These are phyloP conservation scores for Gaeumannomyces sp. DNA, from an alignment of 2,329 filamentous ascomycete species.

Conservation along the genomic window DNA sequence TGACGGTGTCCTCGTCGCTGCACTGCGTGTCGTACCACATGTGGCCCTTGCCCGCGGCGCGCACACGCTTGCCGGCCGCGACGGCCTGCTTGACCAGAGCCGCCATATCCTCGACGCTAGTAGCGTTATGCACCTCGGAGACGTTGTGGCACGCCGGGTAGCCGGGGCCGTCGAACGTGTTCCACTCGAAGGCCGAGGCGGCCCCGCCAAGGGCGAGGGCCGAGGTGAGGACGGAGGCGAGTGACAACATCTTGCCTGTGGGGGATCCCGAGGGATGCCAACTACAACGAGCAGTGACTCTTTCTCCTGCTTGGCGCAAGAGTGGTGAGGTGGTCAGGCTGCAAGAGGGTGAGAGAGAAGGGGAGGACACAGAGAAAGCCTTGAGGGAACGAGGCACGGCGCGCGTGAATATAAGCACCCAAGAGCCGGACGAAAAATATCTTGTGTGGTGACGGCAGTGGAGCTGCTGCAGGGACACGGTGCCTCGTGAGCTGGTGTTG, in stretches of 20 bases:
- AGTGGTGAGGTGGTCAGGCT: neutral
- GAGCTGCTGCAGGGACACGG: neutral
- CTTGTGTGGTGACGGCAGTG: neutral
- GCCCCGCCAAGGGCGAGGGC: neutral
- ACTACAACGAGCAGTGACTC: neutral
- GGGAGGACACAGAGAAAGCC: neutral
- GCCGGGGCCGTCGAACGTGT: slow-evolving; percentile 44
- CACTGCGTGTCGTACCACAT: slow-evolving; percentile 51
- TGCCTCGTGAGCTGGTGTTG: neutral
- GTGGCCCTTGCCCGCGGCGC: slow-evolving; percentile 43
- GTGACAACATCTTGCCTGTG: neutral
- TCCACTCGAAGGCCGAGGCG: slow-evolving; percentile 26
- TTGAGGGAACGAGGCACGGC: neutral
- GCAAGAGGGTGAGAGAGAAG: neutral
- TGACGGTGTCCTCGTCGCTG: slow-evolving; percentile 40
- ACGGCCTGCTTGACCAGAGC: slow-evolving; percentile 34
- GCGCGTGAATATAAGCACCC: neutral
- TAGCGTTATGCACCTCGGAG: slow-evolving; percentile 36
- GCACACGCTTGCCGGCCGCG: slow-evolving; percentile 32
- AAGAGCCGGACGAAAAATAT: neutral
- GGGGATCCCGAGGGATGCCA: neutral
- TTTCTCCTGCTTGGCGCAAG: neutral
- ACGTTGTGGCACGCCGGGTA: slow-evolving; percentile 42
- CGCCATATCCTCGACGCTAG: slow-evolving; percentile 35
- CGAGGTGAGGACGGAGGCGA: neutral